A percentile compares a stretch with the other conserved stretches of the same genome.
phyloP scores from a whole-genome alignment of 2,329 filamentous ascomycete genomes.

The Trichothecium sympodiale region DNA sequence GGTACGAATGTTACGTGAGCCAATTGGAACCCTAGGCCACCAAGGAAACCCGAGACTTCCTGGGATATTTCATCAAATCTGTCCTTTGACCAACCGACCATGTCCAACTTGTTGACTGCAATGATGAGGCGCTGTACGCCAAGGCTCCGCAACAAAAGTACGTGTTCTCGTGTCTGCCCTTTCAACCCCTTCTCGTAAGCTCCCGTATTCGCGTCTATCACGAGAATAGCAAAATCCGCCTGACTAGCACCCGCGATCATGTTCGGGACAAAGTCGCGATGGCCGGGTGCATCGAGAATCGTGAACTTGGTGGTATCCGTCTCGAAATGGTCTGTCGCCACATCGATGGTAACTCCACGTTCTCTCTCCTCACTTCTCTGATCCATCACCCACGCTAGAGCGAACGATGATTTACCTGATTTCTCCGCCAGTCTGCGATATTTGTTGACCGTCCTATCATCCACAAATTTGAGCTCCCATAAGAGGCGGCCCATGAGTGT shows the following conservation, averaged over 20 bases:
- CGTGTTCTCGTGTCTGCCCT: constrained; percentile 91
- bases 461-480: constrained; percentile 77
- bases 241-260: constrained; percentile 98
- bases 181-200: constrained; percentile 90
- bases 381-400: constrained; percentile 93
- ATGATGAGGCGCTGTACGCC: constrained; percentile 82
- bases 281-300: constrained; percentile 88
- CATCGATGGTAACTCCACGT: constrained; percentile 90
- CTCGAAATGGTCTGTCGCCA: constrained; percentile 89
- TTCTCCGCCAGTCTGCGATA: constrained; percentile 81
- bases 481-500: constrained; percentile 94
- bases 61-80: constrained; percentile 78
- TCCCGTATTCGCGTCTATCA: constrained; percentile 82
- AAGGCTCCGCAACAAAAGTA: constrained; percentile 78
- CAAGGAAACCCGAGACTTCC: constrained; percentile 74
- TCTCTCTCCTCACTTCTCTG: constrained; percentile 81
- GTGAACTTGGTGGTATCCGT: constrained; percentile 82
- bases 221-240: constrained; percentile 89
- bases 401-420: constrained; percentile 91
- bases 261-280: constrained; percentile 93
- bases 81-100: constrained; percentile 68
- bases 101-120: constrained; percentile 92
- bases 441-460: constrained; percentile 79
- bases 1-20: constrained; percentile 83
- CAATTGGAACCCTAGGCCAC: constrained; percentile 66